Conservation (phyloP, 2,329 filamentous ascomycete genomes). For the Beauveria sp. region DNA sequence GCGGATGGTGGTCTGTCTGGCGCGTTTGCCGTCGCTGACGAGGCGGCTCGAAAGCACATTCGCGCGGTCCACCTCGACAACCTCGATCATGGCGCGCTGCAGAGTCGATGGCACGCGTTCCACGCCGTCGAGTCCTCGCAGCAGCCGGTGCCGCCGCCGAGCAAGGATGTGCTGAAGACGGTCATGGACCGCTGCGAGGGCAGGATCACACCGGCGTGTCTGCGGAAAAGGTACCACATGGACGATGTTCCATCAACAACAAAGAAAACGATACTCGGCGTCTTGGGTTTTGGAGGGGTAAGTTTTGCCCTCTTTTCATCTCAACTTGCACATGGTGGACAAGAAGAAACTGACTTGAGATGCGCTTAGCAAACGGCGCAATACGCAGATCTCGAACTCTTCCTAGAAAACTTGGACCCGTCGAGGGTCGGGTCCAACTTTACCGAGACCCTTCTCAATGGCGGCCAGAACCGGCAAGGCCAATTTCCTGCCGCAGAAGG, state of each 20-base stretch:
- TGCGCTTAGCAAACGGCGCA: constrained; percentile 37
- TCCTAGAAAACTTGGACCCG: constrained; percentile 46
- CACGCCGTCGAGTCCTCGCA: background rate
- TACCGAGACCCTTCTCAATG: constrained; percentile 47
- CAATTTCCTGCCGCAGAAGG: constrained; percentile 26
- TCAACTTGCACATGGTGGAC: background rate
- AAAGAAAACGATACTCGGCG: constrained; percentile 57
- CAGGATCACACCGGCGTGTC: constrained; percentile 35
- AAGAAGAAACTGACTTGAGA: background rate
- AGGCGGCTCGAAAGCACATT: background rate
- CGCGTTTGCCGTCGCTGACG: background rate
- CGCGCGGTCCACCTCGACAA: background rate
- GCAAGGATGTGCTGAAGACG: background rate
- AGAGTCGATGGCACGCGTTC: background rate
- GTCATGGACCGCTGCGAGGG: constrained; percentile 26
- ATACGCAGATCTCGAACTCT: constrained; percentile 46
- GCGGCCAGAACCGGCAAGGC: constrained; percentile 44
- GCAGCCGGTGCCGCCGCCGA: background rate
- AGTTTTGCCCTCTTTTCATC: constrained; percentile 5
- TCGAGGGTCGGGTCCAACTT: constrained; percentile 47
- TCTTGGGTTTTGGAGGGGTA: constrained; percentile 39
- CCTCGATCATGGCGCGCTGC: background rate
- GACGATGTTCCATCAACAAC: constrained; percentile 43
- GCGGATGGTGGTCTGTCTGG: background rate
- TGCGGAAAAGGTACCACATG: constrained; percentile 38